Evolutionary conservation across 169 alveolate genomes (phyloP).

Genomic region (Condylostoma magnum): DNA sequence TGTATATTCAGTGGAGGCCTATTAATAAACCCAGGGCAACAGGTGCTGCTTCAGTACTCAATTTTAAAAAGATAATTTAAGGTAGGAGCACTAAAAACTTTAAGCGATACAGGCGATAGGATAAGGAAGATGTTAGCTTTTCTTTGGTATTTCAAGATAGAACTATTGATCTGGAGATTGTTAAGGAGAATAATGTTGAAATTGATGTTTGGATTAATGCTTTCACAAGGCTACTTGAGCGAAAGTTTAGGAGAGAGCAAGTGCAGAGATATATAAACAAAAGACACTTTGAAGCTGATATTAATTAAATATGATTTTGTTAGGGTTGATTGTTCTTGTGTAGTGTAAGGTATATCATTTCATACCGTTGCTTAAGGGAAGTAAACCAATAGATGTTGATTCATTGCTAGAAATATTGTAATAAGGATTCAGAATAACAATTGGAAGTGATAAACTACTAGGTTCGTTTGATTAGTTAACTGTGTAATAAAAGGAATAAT

Average conservation of each 20-base stretch:
- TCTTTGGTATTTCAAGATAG: conserved; percentile 9
- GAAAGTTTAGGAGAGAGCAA: background rate
- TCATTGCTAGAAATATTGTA: too few relatives aligned
- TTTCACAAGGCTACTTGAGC: background rate
- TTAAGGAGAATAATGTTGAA: background rate
- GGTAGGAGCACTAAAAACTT: conserved; percentile 5
- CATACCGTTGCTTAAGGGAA: too few relatives aligned
- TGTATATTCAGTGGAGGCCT: conserved; percentile 9
- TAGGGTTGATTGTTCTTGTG: too few relatives aligned
- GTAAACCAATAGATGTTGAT: too few relatives aligned
- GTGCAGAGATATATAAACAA: conserved; percentile 1
- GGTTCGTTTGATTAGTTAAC: too few relatives aligned
- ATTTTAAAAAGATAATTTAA: background rate
- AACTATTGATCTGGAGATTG: conserved; percentile 16
- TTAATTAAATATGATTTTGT: too few relatives aligned
- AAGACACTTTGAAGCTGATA: too few relatives aligned
- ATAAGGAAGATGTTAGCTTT: background rate
- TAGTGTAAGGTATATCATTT: too few relatives aligned
- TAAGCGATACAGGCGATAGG: background rate
- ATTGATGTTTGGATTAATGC: conserved; percentile 18
- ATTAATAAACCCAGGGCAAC: conserved; percentile 2
- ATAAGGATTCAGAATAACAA: too few relatives aligned
- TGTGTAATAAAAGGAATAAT: too few relatives aligned
- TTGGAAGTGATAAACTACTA: too few relatives aligned
- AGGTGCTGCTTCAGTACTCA: background rate